A percentile compares a stretch with the other conserved stretches of the same genome.
Conservation (phyloP, 2,329 filamentous ascomycete species). For the Mycosphaerella sp. region DNA sequence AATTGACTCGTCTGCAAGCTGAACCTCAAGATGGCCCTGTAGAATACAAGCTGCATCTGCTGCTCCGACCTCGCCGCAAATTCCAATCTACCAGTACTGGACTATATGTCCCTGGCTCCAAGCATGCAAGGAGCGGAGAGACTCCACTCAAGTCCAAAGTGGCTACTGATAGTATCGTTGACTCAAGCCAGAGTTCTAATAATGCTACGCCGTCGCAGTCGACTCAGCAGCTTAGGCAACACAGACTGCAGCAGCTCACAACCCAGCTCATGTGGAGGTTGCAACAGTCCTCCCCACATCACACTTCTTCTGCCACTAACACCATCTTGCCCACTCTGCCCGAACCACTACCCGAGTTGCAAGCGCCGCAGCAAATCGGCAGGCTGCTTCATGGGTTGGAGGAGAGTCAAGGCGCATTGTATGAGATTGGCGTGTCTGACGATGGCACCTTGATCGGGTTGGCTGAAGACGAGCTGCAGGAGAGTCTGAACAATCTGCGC, state of each 20-base stretch:
- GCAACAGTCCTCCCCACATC: slow-evolving; percentile 89
- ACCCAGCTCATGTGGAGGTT: slow-evolving; percentile 92
- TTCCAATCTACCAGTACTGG: slow-evolving; percentile 67
- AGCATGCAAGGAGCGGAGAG: slow-evolving; percentile 38
- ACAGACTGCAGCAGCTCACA: slow-evolving; percentile 81
- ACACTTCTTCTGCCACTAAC: slow-evolving; percentile 70
- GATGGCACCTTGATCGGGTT: slow-evolving; percentile 87
- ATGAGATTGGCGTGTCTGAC: slow-evolving; percentile 94
- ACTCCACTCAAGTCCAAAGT: slow-evolving; percentile 24
- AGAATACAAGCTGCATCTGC: slow-evolving; percentile 91
- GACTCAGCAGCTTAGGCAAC: slow-evolving; percentile 67
- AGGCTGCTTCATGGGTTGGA: slow-evolving; percentile 69
- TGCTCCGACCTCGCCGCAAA: slow-evolving; percentile 69
- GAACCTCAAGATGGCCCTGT: slow-evolving; percentile 92
- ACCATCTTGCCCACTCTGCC: slow-evolving; percentile 70
- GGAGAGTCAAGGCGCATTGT: slow-evolving; percentile 86
- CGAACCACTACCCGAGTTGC: slow-evolving; percentile 57
- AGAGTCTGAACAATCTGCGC: slow-evolving; percentile 76
- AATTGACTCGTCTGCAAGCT: slow-evolving; percentile 69
- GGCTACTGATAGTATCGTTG: slow-evolving; percentile 21
- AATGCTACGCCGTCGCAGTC: slow-evolving; percentile 10
- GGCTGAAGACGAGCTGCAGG: slow-evolving; percentile 83
- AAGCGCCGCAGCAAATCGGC: slow-evolving; percentile 47
- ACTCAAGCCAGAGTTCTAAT: slow-evolving; percentile 21
- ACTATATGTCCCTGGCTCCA: slow-evolving; percentile 47